Evolutionary conservation across 192 early-diverging fungal species (phyloP).

Genomic region (Funneliformis geosporum): DNA sequence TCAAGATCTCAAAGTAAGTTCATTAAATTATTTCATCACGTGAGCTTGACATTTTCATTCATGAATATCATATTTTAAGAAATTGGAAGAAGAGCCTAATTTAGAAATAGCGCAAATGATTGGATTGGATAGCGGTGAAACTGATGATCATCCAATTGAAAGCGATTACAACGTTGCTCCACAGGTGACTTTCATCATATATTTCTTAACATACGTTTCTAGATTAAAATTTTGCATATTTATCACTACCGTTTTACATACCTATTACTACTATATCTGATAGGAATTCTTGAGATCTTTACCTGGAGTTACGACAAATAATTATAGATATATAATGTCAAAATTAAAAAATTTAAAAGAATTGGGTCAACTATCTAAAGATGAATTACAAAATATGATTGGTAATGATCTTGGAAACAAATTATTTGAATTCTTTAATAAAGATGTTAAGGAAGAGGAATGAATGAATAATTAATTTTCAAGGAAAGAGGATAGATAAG

Average conservation of each 20-base stretch:
- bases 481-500: background rate
- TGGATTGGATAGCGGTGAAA: slow-evolving; percentile 69
- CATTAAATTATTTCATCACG: background rate
- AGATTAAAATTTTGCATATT: background rate
- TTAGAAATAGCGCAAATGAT: slow-evolving; percentile 63
- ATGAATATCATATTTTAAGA: slow-evolving; percentile 46
- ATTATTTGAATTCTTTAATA: slow-evolving; percentile 27
- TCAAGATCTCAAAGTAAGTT: slow-evolving; percentile 79
- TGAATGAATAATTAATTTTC: background rate
- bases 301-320: slow-evolving; percentile 82
- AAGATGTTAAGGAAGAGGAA: slow-evolving; percentile 37
- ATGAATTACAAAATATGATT: slow-evolving; percentile 23
- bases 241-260: background rate
- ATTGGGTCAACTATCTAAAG: slow-evolving; percentile 39
- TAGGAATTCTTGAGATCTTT: slow-evolving; percentile 77
- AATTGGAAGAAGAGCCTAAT: slow-evolving; percentile 76
- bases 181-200: slow-evolving; percentile 42
- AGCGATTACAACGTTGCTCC: slow-evolving; percentile 70
- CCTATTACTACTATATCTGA: background rate
- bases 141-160: slow-evolving; percentile 64
- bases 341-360: slow-evolving; percentile 64
- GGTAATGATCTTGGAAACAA: slow-evolving; percentile 19
- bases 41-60: background rate
- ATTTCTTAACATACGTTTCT: background rate
- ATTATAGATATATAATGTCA: slow-evolving; percentile 77